phyloP scores from a whole-genome alignment of 495 filamentous ascomycete genomes.

The Aspergillus taichungensis region DNA sequence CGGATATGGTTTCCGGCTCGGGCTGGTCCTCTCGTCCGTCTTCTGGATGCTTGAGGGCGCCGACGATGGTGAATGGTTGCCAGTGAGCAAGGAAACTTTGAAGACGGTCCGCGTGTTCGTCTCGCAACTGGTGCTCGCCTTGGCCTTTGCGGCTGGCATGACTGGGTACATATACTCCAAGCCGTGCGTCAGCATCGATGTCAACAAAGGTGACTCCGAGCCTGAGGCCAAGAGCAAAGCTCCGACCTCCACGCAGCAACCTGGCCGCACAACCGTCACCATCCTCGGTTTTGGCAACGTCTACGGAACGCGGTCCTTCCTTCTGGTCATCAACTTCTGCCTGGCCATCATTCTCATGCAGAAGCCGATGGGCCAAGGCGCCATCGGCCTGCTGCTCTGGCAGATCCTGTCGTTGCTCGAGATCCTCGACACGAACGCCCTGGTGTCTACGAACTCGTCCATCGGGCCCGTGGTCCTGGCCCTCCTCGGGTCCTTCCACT shows the following conservation, averaged over 20 bases:
- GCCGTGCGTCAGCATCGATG: constrained; percentile 58
- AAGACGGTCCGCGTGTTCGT: constrained; percentile 68
- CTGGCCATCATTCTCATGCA: constrained; percentile 70
- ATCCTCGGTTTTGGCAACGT: constrained; percentile 89
- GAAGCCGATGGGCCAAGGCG: constrained; percentile 88
- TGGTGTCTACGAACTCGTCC: constrained; percentile 51
- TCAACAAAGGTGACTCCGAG: constrained; percentile 20
- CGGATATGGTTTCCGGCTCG: constrained; percentile 65
- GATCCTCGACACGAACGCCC: constrained; percentile 69
- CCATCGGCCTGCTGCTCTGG: constrained; percentile 68
- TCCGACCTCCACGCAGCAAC: constrained; percentile 28
- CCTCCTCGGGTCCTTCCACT: constrained; percentile 81
- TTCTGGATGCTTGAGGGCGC: constrained; percentile 90
- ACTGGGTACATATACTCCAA: constrained; percentile 66
- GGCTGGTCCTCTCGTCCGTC: constrained; percentile 63
- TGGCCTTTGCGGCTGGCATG: constrained; percentile 58
- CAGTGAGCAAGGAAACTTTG: constrained; percentile 49
- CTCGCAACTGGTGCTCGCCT: constrained; percentile 62
- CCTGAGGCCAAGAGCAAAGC: constrained; percentile 15
- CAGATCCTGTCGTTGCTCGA: constrained; percentile 84
- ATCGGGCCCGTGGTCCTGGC: constrained; percentile 81
- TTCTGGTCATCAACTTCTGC: constrained; percentile 70
- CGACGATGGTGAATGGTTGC: constrained; percentile 81
- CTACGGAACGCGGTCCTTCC: constrained; percentile 82
- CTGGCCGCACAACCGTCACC: constrained; percentile 50